These are phyloP conservation scores for Pyracantha coccinea DNA, from an alignment of 331 rosid species.

Conservation along the genomic window DNA sequence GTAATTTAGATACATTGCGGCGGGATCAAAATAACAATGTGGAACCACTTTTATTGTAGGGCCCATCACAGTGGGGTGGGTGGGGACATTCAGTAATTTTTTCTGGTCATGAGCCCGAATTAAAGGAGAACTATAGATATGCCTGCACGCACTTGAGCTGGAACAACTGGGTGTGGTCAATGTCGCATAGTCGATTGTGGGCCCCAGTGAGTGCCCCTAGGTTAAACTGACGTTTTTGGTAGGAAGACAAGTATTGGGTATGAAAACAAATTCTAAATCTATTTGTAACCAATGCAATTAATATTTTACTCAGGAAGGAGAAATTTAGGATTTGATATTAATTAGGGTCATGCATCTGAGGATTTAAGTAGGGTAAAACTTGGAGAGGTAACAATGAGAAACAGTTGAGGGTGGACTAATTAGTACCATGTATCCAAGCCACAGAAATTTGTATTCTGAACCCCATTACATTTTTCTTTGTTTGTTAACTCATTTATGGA, in stretches of 20 bases:
- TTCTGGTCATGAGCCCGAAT: background rate
- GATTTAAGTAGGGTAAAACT: constrained; percentile 6
- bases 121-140: background rate
- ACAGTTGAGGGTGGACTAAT: background rate
- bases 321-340: constrained; percentile 9
- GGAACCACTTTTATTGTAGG: background rate
- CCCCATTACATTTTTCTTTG: background rate
- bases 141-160: background rate
- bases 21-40: background rate
- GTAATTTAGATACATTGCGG: background rate
- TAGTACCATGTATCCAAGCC: background rate
- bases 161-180: background rate
- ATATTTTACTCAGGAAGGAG: background rate
- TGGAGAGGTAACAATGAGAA: constrained; percentile 1
- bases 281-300: constrained; percentile 5
- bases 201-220: background rate
- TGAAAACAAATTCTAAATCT: constrained; percentile 3
- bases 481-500: constrained; percentile 1
- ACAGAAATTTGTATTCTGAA: background rate
- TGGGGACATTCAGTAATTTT: background rate
- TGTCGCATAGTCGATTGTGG: background rate
- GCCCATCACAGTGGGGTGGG: background rate
- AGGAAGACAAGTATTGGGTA: constrained; percentile 1
- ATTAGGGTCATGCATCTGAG: background rate
- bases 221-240: background rate